Evolutionary conservation across 306 rosid genomes (phyloP).

Genomic region (Acacia crassicarpa): DNA sequence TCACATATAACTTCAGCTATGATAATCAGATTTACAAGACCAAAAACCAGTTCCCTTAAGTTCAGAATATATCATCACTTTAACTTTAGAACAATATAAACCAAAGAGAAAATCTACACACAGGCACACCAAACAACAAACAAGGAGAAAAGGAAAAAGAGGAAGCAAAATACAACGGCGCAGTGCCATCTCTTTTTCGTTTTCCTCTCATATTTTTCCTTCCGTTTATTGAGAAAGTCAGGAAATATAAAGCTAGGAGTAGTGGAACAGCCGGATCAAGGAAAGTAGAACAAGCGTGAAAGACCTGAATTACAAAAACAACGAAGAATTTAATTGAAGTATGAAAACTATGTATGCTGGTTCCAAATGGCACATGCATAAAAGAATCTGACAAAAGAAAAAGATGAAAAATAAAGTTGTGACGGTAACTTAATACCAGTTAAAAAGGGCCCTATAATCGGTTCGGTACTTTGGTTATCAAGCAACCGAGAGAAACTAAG

Average conservation of each 20-base stretch:
- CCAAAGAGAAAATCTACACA: background rate
- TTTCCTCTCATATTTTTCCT: background rate
- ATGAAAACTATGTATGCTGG: background rate
- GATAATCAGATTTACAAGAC: constrained; percentile 11
- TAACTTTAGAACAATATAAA: background rate
- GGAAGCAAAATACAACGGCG: constrained; percentile 2
- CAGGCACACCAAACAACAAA: background rate
- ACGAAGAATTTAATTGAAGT: constrained; percentile 8
- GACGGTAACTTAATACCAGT: background rate
- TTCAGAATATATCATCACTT: constrained; percentile 16
- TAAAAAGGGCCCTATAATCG: background rate
- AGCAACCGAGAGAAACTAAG: constrained; percentile 6
- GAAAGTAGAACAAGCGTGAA: background rate
- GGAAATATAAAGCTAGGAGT: background rate
- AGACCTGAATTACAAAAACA: constrained; percentile 2
- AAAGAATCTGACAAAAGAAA: background rate
- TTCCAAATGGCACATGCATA: background rate
- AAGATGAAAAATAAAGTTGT: background rate
- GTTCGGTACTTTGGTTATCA: background rate
- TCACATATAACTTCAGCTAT: constrained; percentile 5
- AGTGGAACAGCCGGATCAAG: background rate
- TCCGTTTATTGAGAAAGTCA: background rate
- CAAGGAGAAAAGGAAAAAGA: background rate
- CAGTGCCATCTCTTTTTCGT: background rate
- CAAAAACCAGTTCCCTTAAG: background rate